Percentiles rank a stretch among this genome's conserved stretches.
Conservation (phyloP, 2,329 filamentous ascomycete species). For the Cytospora mali region DNA sequence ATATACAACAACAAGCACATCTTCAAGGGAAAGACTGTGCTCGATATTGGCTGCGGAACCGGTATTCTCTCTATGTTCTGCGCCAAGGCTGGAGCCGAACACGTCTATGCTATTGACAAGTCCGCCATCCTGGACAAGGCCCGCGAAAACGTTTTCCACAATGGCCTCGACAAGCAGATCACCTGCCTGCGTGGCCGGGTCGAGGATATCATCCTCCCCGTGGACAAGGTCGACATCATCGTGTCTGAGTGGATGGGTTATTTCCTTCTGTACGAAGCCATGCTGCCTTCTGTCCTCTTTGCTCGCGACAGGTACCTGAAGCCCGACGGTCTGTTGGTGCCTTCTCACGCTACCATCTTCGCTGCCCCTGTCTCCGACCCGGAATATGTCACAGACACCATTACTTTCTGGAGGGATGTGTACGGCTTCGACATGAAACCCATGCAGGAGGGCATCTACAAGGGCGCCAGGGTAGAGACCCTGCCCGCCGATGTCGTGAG, state of each 20-base stretch:
- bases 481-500: constrained; percentile 64
- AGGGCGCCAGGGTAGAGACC: constrained; percentile 78
- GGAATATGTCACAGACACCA: constrained; percentile 75
- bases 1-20: constrained; percentile 89
- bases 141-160: constrained; percentile 80
- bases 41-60: constrained; percentile 88
- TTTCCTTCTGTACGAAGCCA: constrained; percentile 88
- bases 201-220: constrained; percentile 80
- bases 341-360: constrained; percentile 81
- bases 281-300: constrained; percentile 90
- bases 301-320: constrained; percentile 86
- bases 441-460: constrained; percentile 81
- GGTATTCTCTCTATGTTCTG: constrained; percentile 95
- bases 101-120: constrained; percentile 90
- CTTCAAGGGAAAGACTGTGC: constrained; percentile 86
- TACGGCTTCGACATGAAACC: constrained; percentile 94
- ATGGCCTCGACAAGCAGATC: constrained; percentile 73
- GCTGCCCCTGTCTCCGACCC: constrained; percentile 78
- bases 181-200: constrained; percentile 83
- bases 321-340: constrained; percentile 79
- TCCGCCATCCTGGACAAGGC: constrained; percentile 88
- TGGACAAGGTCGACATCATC: constrained; percentile 86
- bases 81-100: constrained; percentile 82
- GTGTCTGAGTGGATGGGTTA: constrained; percentile 99
- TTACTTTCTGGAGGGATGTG: constrained; percentile 86